Base-by-base conservation (phyloP, 176 grass and related monocot species). In the Lolium rigidum region DNA sequence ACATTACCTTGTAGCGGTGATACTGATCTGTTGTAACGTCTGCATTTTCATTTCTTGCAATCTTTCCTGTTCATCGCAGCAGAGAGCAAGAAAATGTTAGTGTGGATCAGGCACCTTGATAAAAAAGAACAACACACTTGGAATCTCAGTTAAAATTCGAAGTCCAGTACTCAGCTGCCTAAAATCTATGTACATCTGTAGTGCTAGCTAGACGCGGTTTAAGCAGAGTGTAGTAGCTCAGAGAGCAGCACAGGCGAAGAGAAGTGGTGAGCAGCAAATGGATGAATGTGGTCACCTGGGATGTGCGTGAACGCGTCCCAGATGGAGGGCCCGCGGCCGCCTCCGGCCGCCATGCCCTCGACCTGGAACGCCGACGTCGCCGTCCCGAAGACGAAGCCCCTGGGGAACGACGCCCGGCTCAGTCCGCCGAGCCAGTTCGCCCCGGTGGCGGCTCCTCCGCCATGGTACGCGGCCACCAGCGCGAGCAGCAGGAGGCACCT, bases 301-400 rank as follows among this genome's bases (percentile, higher is more conserved):
- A 48, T 88, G 61, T 94, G 87, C 74, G 88, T 89, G 84, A 90
- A 94, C 8, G 58, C 84, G 77, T 94, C 92, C 92, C 92, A 94
- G 70, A 94, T 90, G 78, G 31, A 83, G 4, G 92, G 89, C 3
- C 92, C 92, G 49, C 89, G 86, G 68, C 92, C 92, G 74, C 25
- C 79, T 44, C 60, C 44, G 7, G 52, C 1, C 18, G 92, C 86
- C 58, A 82, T 82, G 78, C 92, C 92, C 83, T 94, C 92, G 11
- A 94, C 92, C 85, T 94, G 92, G 83, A 50, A 94, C 79, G 92
- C 92, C 49, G 92, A 94, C 51, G 92, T 80, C 17, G 92, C 92
- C 64, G 89, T 91, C 60, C 92, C 92, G 89, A 94, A 94, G 13
- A 94, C 79, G 82, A 93, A 93, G 44, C 82, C 91, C 75, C 75